These are phyloP conservation scores for Danielia oregonensis DNA, from an alignment of 805 yeast genomes.

Conservation along the genomic window DNA sequence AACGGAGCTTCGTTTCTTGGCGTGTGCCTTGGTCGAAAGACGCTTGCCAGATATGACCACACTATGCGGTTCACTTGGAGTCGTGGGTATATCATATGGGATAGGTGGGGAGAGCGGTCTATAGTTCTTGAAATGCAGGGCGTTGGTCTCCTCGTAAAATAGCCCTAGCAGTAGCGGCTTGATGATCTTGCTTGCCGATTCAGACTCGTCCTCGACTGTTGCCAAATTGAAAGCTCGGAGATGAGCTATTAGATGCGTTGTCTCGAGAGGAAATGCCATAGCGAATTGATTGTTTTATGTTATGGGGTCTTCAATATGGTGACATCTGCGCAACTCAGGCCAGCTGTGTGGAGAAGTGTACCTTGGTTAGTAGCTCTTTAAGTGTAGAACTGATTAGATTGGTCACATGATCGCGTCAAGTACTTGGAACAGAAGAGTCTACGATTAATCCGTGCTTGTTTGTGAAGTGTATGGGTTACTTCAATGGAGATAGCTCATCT, in stretches of 20 bases:
- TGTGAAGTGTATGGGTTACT: no score
- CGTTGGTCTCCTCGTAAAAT: slow-evolving; percentile 8
- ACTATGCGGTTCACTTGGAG: neutral
- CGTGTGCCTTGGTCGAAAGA: neutral
- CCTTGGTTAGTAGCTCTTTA: no score
- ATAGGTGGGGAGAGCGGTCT: slow-evolving; percentile 16
- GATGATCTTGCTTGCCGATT: slow-evolving; percentile 9
- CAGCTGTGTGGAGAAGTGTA: no score
- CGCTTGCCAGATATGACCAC: neutral
- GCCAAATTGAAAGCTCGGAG: slow-evolving; percentile 14
- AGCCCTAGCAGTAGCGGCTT: slow-evolving; percentile 15
- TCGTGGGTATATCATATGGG: slow-evolving; percentile 12
- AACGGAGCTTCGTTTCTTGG: neutral
- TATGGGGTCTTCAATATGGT: no score
- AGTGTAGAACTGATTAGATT: neutral
- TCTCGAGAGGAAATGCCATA: slow-evolving; percentile 18
- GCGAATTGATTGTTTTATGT: no score
- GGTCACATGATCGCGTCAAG: neutral
- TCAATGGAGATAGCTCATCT: no score
- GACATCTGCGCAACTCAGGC: no score
- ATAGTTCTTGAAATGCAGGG: slow-evolving; percentile 5
- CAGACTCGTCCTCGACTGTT: slow-evolving; percentile 10
- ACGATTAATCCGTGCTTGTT: no score
- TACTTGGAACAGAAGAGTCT: neutral
- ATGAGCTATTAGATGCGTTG: slow-evolving; percentile 16